Base-by-base conservation (phyloP, 768 basidiomycete species). In the Suillus hirtellus region DNA sequence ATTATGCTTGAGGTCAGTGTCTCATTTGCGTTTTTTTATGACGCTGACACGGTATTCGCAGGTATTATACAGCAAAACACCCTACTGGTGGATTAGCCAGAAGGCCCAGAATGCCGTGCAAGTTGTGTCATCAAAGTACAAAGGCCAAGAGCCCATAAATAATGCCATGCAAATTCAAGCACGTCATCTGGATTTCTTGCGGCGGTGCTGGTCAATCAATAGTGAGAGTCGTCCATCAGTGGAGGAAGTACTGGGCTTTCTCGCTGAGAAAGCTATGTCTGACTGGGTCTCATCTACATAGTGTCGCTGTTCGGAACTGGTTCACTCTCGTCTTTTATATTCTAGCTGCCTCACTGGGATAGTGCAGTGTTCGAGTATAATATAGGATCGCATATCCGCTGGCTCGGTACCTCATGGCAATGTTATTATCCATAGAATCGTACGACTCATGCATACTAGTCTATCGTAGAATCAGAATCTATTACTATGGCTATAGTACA, bases 181-280 rank as follows among this genome's bases (percentile, higher is more conserved):
- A 64, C 63, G 65, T 11, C 79, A 81, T 61, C 81, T 80, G 79
- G 63, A 72, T 1, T 71, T 82, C n/a, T 80, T 81, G 38, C 71
- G 76, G 67, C 67, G 66, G 24, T 81, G 80, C 60, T 82, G 80
- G 81, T 38, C 60, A 43, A 34, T 17, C 47, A 71, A 70, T 27
- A 42, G 35, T 21, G 34, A 43, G 10, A 14, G 11, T 15, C 70
- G 67, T 43, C 63, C 63, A 53, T 35, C 38, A 31, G 31, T n/a
- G 19, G 43, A 55, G 15, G 63, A 62, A 1, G 40, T 64, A 15
- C 40, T 62, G n/a, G 37, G 24, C 44, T 63, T 63, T 34, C 37
- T 63, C 46, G 31, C 31, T 31, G 35, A 58, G 17, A 2, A 17
- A 58, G 56, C 17, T 42, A 42, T 58, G 10, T 58, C 56, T 12